Percentiles rank a stretch among this genome's conserved stretches.
Conservation (phyloP, 257 asterid genomes). For the Orobanche coerulescens region DNA sequence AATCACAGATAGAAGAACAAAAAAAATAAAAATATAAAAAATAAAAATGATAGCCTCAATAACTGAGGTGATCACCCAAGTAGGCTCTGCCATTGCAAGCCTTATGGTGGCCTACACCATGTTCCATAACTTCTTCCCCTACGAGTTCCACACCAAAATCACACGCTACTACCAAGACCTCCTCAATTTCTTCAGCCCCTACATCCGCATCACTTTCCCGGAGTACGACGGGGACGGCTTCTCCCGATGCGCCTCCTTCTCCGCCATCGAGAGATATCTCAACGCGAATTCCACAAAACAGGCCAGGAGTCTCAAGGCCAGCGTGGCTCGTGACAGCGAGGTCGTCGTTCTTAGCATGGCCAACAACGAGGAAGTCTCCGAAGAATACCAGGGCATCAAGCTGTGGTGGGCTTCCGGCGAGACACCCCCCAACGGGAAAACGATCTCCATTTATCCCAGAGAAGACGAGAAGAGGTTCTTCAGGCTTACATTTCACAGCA, state of each 20-base stretch:
- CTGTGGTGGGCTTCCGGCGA: constrained; percentile 46
- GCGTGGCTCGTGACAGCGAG: constrained; percentile 30
- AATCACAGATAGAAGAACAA: too few relatives aligned
- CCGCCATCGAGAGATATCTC: constrained; percentile 45
- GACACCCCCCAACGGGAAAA: constrained; percentile 3
- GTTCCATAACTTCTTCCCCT: constrained; percentile 42
- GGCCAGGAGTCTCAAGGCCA: constrained; percentile 45
- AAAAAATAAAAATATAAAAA: too few relatives aligned
- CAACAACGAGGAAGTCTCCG: constrained; percentile 50
- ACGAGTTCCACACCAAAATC: constrained; percentile 24
- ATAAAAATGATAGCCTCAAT: not conserved
- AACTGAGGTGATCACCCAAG: constrained; percentile 22
- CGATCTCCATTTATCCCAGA: constrained; percentile 35
- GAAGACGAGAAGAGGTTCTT: constrained; percentile 35
- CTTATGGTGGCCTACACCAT: constrained; percentile 30
- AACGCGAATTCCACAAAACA: constrained; percentile 37
- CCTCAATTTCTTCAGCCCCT: constrained; percentile 26
- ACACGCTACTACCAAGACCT: constrained; percentile 17
- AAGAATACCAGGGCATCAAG: constrained; percentile 33
- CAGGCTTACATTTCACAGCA: constrained; percentile 42
- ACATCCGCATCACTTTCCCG: constrained; percentile 33
- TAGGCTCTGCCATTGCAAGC: constrained; percentile 26
- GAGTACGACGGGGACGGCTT: constrained; percentile 32
- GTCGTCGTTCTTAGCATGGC: constrained; percentile 47
- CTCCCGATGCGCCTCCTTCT: constrained; percentile 35